Evolutionary conservation across 306 rosid genomes (phyloP).

Genomic region (Rubus idaeus): DNA sequence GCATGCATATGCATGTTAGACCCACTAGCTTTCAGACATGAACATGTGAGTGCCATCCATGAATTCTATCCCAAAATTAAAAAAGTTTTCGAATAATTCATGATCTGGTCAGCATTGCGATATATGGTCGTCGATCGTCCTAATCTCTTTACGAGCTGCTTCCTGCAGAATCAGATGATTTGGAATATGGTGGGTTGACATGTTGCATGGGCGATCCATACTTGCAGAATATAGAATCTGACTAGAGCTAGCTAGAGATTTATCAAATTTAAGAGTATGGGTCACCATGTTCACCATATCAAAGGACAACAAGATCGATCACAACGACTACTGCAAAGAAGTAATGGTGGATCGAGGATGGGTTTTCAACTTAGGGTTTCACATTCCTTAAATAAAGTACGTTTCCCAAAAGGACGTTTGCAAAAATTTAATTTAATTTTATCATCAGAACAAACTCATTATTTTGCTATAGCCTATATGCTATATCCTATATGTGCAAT

Average conservation of each 20-base stretch:
- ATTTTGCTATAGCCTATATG: too few relatives aligned
- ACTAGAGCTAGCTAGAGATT: background rate
- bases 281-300: background rate
- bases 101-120: background rate
- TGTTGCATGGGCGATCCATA: background rate
- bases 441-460: too few relatives aligned
- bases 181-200: background rate
- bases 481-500: too few relatives aligned
- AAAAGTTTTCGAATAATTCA: constrained; percentile 1
- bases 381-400: too few relatives aligned
- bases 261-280: background rate
- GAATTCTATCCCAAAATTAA: background rate
- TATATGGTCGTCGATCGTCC: background rate
- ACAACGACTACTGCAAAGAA: too few relatives aligned
- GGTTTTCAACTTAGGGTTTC: too few relatives aligned
- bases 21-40: background rate
- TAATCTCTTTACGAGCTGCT: background rate
- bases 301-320: background rate
- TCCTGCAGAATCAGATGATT: background rate
- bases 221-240: constrained; percentile 1
- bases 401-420: too few relatives aligned
- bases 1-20: background rate
- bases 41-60: background rate
- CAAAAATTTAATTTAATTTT: too few relatives aligned
- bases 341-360: too few relatives aligned